Conservation (phyloP, 2,329 filamentous ascomycete genomes). For the Colletotrichum costaricense region DNA sequence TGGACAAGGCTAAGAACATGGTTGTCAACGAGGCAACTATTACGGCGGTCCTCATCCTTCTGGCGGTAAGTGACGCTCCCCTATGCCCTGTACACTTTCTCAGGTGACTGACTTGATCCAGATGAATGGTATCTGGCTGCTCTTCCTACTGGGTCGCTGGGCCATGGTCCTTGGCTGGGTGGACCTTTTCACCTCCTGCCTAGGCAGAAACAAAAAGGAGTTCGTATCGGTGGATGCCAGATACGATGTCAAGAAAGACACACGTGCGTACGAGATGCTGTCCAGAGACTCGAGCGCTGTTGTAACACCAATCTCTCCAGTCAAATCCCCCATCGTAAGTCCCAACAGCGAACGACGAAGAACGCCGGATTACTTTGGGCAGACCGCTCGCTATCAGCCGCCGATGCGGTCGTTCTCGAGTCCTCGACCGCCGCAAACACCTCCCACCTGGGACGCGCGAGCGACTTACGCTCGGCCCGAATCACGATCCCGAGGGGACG, state of each 20-base stretch:
- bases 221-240: slow-evolving; percentile 90
- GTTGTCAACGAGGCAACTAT: slow-evolving; percentile 82
- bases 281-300: slow-evolving; percentile 65
- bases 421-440: slow-evolving; percentile 59
- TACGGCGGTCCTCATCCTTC: slow-evolving; percentile 82
- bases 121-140: slow-evolving; percentile 87
- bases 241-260: slow-evolving; percentile 68
- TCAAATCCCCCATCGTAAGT: slow-evolving; percentile 45
- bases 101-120: slow-evolving; percentile 45
- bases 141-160: slow-evolving; percentile 83
- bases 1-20: slow-evolving; percentile 67
- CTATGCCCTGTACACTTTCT: background rate
- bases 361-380: slow-evolving; percentile 67
- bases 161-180: slow-evolving; percentile 90
- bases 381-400: slow-evolving; percentile 64
- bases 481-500: slow-evolving; percentile 39
- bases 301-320: slow-evolving; percentile 63
- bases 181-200: slow-evolving; percentile 67
- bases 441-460: slow-evolving; percentile 54
- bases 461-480: slow-evolving; percentile 50
- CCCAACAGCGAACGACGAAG: slow-evolving; percentile 54
- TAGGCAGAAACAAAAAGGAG: slow-evolving; percentile 73
- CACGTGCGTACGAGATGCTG: slow-evolving; percentile 85
- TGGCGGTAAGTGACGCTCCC: slow-evolving; percentile 71
- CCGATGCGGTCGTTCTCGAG: slow-evolving; percentile 68